A percentile compares a stretch with the other conserved stretches of the same genome.
These are phyloP conservation scores for Santalum album DNA, from an alignment of 164 flowering plant genomes.

Conservation along the genomic window DNA sequence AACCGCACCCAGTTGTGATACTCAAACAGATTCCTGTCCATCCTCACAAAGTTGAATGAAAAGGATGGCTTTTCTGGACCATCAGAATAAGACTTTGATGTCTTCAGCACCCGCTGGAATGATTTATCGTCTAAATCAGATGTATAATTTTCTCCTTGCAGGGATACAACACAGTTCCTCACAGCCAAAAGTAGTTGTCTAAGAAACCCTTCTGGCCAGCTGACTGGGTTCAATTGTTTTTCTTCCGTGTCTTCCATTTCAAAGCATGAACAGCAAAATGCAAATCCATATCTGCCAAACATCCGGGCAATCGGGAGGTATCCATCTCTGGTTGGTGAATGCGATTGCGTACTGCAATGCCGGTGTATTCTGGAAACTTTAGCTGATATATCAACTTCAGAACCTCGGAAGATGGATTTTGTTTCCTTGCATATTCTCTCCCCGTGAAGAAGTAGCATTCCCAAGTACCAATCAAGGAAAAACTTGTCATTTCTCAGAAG, in stretches of 20 bases:
- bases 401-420: slow-evolving; percentile 38
- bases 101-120: slow-evolving; percentile 42
- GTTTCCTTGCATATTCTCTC: slow-evolving; percentile 51
- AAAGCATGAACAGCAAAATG: slow-evolving; percentile 41
- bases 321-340: slow-evolving; percentile 49
- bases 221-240: slow-evolving; percentile 20
- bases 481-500: slow-evolving; percentile 33
- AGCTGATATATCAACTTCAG: slow-evolving; percentile 31
- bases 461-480: slow-evolving; percentile 69
- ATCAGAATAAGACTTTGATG: slow-evolving; percentile 34
- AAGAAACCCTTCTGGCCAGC: slow-evolving; percentile 57
- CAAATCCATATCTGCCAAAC: slow-evolving; percentile 49
- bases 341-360: slow-evolving; percentile 46
- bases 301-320: slow-evolving; percentile 52
- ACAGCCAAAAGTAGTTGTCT: slow-evolving; percentile 41
- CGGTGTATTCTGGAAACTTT: slow-evolving; percentile 61
- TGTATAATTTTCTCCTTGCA: slow-evolving; percentile 47
- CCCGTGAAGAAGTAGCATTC: slow-evolving; percentile 55
- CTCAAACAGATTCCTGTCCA: slow-evolving; percentile 50
- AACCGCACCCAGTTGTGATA: slow-evolving; percentile 41
- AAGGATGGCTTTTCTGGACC: slow-evolving; percentile 31
- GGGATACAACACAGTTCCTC: slow-evolving; percentile 27
- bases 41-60: slow-evolving; percentile 59
- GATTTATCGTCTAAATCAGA: slow-evolving; percentile 36
- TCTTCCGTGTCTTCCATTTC: slow-evolving; percentile 49